Percentiles rank a stretch among this genome's conserved stretches.
phyloP scores from a whole-genome alignment of 352 stramenopile species.

The Pythium dissimile region DNA sequence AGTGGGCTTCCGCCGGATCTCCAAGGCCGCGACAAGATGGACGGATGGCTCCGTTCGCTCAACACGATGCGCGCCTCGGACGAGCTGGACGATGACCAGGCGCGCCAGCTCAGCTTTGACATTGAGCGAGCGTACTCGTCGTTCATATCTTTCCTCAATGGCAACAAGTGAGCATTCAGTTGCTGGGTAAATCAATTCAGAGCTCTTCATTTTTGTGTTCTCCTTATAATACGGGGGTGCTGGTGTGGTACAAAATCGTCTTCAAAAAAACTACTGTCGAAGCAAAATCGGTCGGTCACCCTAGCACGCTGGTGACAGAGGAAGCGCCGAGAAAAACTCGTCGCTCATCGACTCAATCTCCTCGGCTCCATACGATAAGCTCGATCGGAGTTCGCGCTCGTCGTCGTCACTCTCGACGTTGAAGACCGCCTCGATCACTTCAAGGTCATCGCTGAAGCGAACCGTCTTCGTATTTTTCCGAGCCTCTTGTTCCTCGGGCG shows the following conservation, averaged over 20 bases:
- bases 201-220: slow-evolving; percentile 9
- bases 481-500: neutral
- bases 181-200: slow-evolving; percentile 48
- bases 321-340: slow-evolving; percentile 10
- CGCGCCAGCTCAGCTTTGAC: slow-evolving; percentile 94
- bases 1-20: slow-evolving; percentile 94
- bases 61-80: slow-evolving; percentile 96
- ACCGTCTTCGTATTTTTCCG: slow-evolving; percentile 2
- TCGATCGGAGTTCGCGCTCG: slow-evolving; percentile 6
- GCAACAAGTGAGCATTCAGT: too few species aligned
- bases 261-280: neutral
- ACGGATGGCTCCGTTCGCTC: slow-evolving; percentile 94
- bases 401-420: slow-evolving; percentile 1
- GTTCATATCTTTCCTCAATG: slow-evolving; percentile 91
- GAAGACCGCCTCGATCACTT: slow-evolving; percentile 3
- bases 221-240: slow-evolving; percentile 11
- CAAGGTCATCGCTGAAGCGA: slow-evolving; percentile 9
- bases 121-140: slow-evolving; percentile 95
- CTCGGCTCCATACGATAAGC: slow-evolving; percentile 8
- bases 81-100: slow-evolving; percentile 94
- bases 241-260: slow-evolving; percentile 2
- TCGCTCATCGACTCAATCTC: slow-evolving; percentile 22
- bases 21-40: slow-evolving; percentile 90
- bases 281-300: too few species aligned
- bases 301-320: neutral